Evolutionary conservation across 805 yeast genomes (phyloP).

Genomic region (Barnettozyma sucrosica): DNA sequence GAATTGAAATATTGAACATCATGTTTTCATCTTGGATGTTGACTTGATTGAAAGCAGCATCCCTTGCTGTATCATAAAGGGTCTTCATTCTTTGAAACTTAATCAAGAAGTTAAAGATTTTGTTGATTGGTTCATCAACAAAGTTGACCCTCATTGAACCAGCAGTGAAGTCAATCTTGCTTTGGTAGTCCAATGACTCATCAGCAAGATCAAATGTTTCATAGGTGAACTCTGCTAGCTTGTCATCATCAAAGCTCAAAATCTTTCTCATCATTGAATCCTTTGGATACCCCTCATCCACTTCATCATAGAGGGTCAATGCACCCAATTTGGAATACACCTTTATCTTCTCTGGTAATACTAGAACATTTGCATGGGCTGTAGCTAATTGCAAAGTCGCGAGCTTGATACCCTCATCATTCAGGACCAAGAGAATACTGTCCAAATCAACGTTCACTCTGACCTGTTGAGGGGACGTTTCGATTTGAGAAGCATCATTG

Average conservation of each 20-base stretch:
- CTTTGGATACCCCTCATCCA: slow-evolving; percentile 54
- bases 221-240: slow-evolving; percentile 75
- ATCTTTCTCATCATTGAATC: slow-evolving; percentile 58
- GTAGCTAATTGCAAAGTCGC: slow-evolving; percentile 74
- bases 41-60: slow-evolving; percentile 82
- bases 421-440: slow-evolving; percentile 66
- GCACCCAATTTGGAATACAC: slow-evolving; percentile 73
- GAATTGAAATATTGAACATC: slow-evolving; percentile 63
- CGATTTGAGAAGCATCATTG: slow-evolving; percentile 50
- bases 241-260: slow-evolving; percentile 73
- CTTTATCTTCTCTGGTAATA: slow-evolving; percentile 75
- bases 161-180: slow-evolving; percentile 56
- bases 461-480: slow-evolving; percentile 67
- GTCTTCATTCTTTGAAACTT: slow-evolving; percentile 82
- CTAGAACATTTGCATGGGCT: slow-evolving; percentile 59
- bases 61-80: slow-evolving; percentile 84
- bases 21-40: slow-evolving; percentile 52
- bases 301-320: slow-evolving; percentile 69
- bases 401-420: slow-evolving; percentile 76
- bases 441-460: slow-evolving; percentile 63
- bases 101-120: slow-evolving; percentile 59
- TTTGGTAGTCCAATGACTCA: slow-evolving; percentile 42
- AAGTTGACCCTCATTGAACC: slow-evolving; percentile 75
- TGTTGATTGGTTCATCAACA: slow-evolving; percentile 72
- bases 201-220: slow-evolving; percentile 68